A percentile compares a stretch with the other conserved stretches of the same genome.
Conservation (phyloP, 2,329 filamentous ascomycete species). For the Fusarium concolor region DNA sequence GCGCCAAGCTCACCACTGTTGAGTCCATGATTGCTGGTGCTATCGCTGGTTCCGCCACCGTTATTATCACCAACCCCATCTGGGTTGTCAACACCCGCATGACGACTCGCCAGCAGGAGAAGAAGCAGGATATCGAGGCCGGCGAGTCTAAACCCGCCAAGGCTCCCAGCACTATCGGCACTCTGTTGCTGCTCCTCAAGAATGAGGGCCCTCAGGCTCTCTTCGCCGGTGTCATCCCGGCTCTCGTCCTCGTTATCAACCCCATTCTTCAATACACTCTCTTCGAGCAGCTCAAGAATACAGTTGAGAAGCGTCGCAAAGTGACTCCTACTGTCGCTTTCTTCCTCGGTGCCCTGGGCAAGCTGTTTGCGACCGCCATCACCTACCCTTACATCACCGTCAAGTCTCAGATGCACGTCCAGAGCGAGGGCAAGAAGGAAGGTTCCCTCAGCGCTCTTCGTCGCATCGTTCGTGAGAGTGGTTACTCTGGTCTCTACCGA, state of each 20-base stretch:
- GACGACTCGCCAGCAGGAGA: slow-evolving; percentile 81
- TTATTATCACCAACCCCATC: slow-evolving; percentile 97
- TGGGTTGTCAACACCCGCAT: slow-evolving; percentile 99
- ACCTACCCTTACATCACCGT: slow-evolving; percentile 99
- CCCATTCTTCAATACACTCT: slow-evolving; percentile 98
- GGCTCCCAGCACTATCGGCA: slow-evolving; percentile 80
- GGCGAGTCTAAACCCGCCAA: slow-evolving; percentile 57
- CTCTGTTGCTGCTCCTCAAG: slow-evolving; percentile 80
- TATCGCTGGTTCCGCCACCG: slow-evolving; percentile 91
- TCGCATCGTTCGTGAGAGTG: slow-evolving; percentile 86
- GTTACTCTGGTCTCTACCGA: slow-evolving; percentile 92
- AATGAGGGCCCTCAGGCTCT: slow-evolving; percentile 88
- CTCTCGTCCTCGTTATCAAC: slow-evolving; percentile 94
- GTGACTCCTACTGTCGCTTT: slow-evolving; percentile 91
- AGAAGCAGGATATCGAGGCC: slow-evolving; percentile 58
- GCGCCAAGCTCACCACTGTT: slow-evolving; percentile 86
- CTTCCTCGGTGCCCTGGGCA: slow-evolving; percentile 90
- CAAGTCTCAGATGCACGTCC: slow-evolving; percentile 97
- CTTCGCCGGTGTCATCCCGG: slow-evolving; percentile 92
- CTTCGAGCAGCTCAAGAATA: slow-evolving; percentile 97
- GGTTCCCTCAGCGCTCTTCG: slow-evolving; percentile 82
- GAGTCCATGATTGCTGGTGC: slow-evolving; percentile 97
- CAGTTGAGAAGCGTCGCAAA: slow-evolving; percentile 77
- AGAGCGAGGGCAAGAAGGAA: slow-evolving; percentile 80
- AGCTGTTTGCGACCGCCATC: slow-evolving; percentile 91